Evolutionary conservation across 179 eudicot species (phyloP), one percentile per base, ranked within the genome.

Genomic region (Kewa caespitosa): DNA sequence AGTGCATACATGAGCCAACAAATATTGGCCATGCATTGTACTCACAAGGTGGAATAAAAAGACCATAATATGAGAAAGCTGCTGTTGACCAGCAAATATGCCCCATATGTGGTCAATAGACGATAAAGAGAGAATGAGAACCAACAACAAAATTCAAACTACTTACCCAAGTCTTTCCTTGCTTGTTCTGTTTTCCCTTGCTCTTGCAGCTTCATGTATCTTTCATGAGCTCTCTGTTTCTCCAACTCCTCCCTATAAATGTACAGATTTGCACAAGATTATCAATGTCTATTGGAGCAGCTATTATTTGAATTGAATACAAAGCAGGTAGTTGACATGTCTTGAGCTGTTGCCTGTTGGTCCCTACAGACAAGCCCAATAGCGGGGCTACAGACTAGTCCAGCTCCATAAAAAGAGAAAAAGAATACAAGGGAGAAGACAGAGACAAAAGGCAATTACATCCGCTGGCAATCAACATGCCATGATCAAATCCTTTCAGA

Each of bases 161-260:
- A 76, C 84, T 80, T 75, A 91, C 97, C 97, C 71, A 91, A 81
- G 76, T 91, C 97, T 81, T 91, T 91, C 86, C 37, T 92, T 74
- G 97, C 92, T 81, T 92, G 96, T 32, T 92, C 97, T 2, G 97
- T 89, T 84, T 90, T 92, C 70, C 97, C 95, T 81, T 90, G 95
- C 73, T 92, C 97, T 81, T 92, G 97, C 76, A 92, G 77, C 85
- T 74, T 89, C 97, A 92, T 92, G 75, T 89, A 92, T 75, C 93
- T 89, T 80, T 92, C 97, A 80, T 87, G 95, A 75, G 95, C 89
- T 75, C 83, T 84, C 80, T 92, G 97, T 70, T 84, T 90, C 75
- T 92, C 97, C 65, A 92, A 75, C 79, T 90, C 97, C 82, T 92
- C 97, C 79, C 97, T 92, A 82, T 23, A 64, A 76, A 67, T 23